Conservation (phyloP, 306 rosid species). For the Vigna trinervia region DNA sequence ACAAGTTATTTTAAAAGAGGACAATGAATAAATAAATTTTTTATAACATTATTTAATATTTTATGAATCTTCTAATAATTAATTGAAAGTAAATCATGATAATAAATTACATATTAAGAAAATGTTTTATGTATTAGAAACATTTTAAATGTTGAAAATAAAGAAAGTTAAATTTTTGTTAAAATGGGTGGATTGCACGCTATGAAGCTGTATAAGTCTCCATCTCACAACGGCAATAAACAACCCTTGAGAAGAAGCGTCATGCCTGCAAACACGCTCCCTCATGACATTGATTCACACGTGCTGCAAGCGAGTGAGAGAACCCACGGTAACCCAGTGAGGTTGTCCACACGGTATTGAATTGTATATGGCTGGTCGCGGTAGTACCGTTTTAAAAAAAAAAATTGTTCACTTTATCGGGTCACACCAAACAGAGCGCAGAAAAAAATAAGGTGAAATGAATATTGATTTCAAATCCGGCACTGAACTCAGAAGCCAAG, state of each 20-base stretch:
- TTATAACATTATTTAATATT: too few species aligned
- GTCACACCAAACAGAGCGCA: conserved; percentile 40
- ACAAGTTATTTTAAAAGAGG: too few species aligned
- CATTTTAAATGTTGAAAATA: background rate
- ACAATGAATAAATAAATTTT: too few species aligned
- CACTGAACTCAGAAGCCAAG: conserved; percentile 19
- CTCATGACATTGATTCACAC: background rate
- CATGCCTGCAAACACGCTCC: background rate
- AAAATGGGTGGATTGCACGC: too few species aligned
- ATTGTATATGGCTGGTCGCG: conserved; percentile 1
- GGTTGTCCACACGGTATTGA: conserved; percentile 36
- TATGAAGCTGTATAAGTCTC: background rate
- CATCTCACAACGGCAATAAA: background rate
- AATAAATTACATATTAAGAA: too few species aligned
- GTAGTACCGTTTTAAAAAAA: background rate
- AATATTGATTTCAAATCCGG: conserved; percentile 64
- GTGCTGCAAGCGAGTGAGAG: background rate
- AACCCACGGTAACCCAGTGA: conserved; percentile 37
- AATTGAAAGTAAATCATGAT: too few species aligned
- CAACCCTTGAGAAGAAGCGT: background rate
- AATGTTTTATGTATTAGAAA: too few species aligned
- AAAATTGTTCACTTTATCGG: conserved; percentile 32
- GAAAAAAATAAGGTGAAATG: conserved; percentile 57
- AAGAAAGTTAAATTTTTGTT: too few species aligned
- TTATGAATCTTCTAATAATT: too few species aligned